phyloP scores from a whole-genome alignment of 345 rosid species.

The Sonneratia alba region DNA sequence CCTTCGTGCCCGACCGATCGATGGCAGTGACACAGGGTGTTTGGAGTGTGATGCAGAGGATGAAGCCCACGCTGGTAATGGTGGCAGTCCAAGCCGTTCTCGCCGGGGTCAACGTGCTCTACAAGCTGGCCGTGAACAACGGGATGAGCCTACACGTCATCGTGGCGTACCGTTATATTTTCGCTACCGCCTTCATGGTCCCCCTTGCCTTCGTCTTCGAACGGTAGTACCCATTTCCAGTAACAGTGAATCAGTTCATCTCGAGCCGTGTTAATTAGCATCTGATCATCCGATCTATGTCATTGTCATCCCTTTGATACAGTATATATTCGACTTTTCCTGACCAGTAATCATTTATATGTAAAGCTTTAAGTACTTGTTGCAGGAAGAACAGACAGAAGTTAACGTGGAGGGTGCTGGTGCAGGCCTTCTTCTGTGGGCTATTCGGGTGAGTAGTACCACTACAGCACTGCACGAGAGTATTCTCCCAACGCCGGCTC shows the following conservation, averaged over 20 bases:
- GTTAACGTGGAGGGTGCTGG: slow-evolving; percentile 30
- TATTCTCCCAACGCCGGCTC: too few species aligned
- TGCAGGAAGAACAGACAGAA: slow-evolving; percentile 37
- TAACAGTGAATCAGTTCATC: too few species aligned
- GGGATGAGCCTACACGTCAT: slow-evolving; percentile 21
- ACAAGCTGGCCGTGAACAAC: slow-evolving; percentile 12
- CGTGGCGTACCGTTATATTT: slow-evolving; percentile 21
- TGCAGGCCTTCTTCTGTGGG: slow-evolving; percentile 39
- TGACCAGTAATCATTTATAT: too few species aligned
- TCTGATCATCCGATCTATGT: too few species aligned
- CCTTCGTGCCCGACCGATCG: too few species aligned
- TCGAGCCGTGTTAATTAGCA: neutral
- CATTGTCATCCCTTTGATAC: too few species aligned
- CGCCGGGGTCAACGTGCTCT: slow-evolving; percentile 14
- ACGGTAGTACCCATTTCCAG: neutral
- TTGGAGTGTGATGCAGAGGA: neutral
- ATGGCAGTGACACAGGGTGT: too few species aligned
- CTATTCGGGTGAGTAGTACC: slow-evolving; percentile 32
- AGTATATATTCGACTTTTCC: too few species aligned
- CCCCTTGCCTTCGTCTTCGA: slow-evolving; percentile 25
- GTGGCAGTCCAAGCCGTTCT: slow-evolving; percentile 10
- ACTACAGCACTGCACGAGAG: too few species aligned
- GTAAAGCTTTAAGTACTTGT: neutral
- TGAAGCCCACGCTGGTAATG: slow-evolving; percentile 18
- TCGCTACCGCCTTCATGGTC: slow-evolving; percentile 17